phyloP scores from a whole-genome alignment of 495 filamentous ascomycete species.

The Pyrenopolyporus hunteri region DNA sequence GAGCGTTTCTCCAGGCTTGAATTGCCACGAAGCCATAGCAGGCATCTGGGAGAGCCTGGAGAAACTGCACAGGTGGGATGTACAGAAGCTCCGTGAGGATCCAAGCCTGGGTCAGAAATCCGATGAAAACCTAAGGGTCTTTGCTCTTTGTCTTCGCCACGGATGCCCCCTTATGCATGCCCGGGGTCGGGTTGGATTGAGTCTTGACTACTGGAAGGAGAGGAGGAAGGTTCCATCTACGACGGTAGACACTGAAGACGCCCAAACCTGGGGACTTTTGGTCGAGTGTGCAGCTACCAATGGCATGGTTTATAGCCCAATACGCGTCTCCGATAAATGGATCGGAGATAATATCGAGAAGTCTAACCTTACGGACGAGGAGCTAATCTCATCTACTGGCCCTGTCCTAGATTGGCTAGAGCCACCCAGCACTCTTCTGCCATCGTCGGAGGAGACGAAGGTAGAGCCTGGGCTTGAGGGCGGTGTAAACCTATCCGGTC shows the following conservation, averaged over 20 bases:
- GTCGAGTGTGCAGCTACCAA: slow-evolving; percentile 65
- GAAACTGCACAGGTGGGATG: slow-evolving; percentile 69
- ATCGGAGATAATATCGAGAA: slow-evolving; percentile 65
- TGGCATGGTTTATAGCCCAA: slow-evolving; percentile 57
- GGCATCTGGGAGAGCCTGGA: slow-evolving; percentile 73
- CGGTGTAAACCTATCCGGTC: slow-evolving; percentile 44
- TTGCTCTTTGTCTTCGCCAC: slow-evolving; percentile 68
- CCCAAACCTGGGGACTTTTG: slow-evolving; percentile 63
- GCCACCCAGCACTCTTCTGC: slow-evolving; percentile 56
- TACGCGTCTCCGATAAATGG: slow-evolving; percentile 72
- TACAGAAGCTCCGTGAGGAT: slow-evolving; percentile 64
- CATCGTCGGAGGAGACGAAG: slow-evolving; percentile 47
- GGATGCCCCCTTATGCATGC: slow-evolving; percentile 83
- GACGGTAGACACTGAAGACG: slow-evolving; percentile 37
- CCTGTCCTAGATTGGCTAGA: slow-evolving; percentile 71
- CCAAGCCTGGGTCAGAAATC: slow-evolving; percentile 50
- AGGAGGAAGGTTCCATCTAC: slow-evolving; percentile 56
- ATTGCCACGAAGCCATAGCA: slow-evolving; percentile 87
- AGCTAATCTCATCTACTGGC: slow-evolving; percentile 50
- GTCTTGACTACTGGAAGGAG: slow-evolving; percentile 86
- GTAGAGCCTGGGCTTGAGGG: slow-evolving; percentile 40
- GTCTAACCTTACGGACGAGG: slow-evolving; percentile 45
- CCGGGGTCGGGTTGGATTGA: slow-evolving; percentile 71
- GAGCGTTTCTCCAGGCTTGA: slow-evolving; percentile 72
- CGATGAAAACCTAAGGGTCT: slow-evolving; percentile 58